Conservation (phyloP, 768 basidiomycete species). For the Coprinopsis cinerea region DNA sequence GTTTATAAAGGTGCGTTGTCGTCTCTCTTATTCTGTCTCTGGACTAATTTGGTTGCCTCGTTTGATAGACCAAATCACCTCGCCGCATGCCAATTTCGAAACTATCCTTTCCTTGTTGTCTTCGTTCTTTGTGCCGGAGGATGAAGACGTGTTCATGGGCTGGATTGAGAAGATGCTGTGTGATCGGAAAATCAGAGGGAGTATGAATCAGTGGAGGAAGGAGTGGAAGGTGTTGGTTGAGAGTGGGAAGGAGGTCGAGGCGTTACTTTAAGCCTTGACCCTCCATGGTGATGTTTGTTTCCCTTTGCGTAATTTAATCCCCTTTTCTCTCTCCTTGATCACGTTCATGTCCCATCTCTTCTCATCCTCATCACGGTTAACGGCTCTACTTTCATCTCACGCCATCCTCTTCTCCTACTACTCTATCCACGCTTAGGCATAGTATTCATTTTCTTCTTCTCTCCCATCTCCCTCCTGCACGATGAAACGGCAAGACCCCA, state of each 20-base stretch:
- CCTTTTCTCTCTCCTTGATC: too few species aligned
- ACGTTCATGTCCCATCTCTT: too few species aligned
- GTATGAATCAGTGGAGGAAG: slow-evolving; percentile 69
- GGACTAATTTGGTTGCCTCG: slow-evolving; percentile 1
- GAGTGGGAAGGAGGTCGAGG: slow-evolving; percentile 54
- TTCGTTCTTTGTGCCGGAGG: slow-evolving; percentile 91
- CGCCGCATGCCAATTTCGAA: slow-evolving; percentile 79
- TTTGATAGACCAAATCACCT: slow-evolving; percentile 74
- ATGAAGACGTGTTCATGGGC: slow-evolving; percentile 72
- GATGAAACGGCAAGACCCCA: too few species aligned
- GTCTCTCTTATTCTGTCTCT: not conserved
- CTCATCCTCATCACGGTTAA: too few species aligned
- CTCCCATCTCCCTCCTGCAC: too few species aligned
- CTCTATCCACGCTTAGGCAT: too few species aligned
- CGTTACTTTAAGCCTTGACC: slow-evolving; percentile 58
- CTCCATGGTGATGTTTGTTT: too few species aligned
- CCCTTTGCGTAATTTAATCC: too few species aligned
- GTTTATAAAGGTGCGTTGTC: slow-evolving; percentile 66
- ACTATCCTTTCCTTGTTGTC: slow-evolving; percentile 87
- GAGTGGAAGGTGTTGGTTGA: slow-evolving; percentile 75
- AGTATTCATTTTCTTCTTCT: too few species aligned
- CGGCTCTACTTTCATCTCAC: too few species aligned
- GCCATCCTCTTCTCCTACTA: too few species aligned
- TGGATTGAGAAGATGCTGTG: slow-evolving; percentile 70
- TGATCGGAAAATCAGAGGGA: slow-evolving; percentile 59